These are phyloP conservation scores for Proliferodiscus dingleyae DNA, from an alignment of 2,329 filamentous ascomycete species.

Conservation along the genomic window DNA sequence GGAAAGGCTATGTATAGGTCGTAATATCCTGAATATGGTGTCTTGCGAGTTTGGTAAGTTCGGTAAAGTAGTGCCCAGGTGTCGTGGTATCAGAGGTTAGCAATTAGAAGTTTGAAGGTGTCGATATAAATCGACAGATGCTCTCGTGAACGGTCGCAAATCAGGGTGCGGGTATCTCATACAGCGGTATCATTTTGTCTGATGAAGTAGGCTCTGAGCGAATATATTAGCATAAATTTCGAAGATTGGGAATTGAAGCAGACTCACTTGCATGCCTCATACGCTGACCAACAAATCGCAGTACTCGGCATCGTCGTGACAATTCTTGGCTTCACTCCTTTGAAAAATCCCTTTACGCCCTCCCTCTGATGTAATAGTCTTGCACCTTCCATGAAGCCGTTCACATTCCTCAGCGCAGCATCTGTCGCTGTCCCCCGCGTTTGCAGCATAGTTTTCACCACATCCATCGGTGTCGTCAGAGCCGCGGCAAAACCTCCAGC, in stretches of 20 bases:
- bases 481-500: conserved; percentile 92
- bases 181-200: conserved; percentile 41
- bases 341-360: conserved; percentile 83
- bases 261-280: conserved; percentile 63
- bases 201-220: conserved; percentile 54
- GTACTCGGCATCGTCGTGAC: conserved; percentile 98
- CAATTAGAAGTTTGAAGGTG: not conserved
- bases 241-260: not conserved
- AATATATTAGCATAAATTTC: conserved; percentile 5
- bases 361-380: conserved; percentile 59
- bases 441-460: conserved; percentile 96
- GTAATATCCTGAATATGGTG: conserved; percentile 8
- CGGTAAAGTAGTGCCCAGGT: not conserved
- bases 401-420: conserved; percentile 51
- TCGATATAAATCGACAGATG: not conserved
- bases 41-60: not conserved
- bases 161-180: conserved; percentile 11
- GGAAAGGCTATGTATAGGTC: not conserved
- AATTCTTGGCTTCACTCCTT: conserved; percentile 83
- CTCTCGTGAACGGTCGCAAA: not conserved
- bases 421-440: conserved; percentile 82
- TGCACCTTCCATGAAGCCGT: conserved; percentile 28
- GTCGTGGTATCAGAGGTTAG: not conserved
- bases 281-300: conserved; percentile 94
- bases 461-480: conserved; percentile 92